phyloP scores from a whole-genome alignment of 177 flowering plant genomes.

The Telopea speciosissima region DNA sequence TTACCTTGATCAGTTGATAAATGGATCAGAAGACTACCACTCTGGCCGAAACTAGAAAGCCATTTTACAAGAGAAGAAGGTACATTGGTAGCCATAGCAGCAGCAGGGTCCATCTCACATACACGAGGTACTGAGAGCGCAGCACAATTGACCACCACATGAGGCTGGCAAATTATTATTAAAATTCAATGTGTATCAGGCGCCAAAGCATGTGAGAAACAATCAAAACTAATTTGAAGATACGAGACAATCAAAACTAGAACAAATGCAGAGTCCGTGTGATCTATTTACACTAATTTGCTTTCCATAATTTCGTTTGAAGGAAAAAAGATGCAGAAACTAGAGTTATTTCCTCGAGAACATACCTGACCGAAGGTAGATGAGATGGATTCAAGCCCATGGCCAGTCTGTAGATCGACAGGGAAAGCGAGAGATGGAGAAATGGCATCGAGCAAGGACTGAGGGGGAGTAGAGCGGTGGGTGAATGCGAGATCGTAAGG shows the following conservation, averaged over 20 bases:
- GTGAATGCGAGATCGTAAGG: conserved; percentile 60
- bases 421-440: conserved; percentile 52
- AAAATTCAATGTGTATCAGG: conserved; percentile 4
- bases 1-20: conserved; percentile 95
- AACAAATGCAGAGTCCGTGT: background rate
- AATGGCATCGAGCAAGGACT: conserved; percentile 36
- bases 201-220: background rate
- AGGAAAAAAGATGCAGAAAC: background rate
- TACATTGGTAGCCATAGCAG: conserved; percentile 75
- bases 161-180: conserved; percentile 59
- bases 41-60: conserved; percentile 51
- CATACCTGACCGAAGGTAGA: conserved; percentile 62
- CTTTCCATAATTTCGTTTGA: background rate
- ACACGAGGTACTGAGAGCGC: conserved; percentile 83
- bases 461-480: conserved; percentile 46
- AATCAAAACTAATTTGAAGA: too few relatives aligned
- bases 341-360: background rate
- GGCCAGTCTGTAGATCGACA: conserved; percentile 57
- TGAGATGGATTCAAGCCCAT: conserved; percentile 51
- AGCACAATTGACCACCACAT: conserved; percentile 86
- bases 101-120: conserved; percentile 70
- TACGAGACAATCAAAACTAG: too few relatives aligned
- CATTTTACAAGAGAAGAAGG: conserved; percentile 75
- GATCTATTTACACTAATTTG: background rate
- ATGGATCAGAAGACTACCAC: conserved; percentile 57